phyloP scores from a whole-genome alignment of 495 filamentous ascomycete genomes.

The Penicillium steckii region DNA sequence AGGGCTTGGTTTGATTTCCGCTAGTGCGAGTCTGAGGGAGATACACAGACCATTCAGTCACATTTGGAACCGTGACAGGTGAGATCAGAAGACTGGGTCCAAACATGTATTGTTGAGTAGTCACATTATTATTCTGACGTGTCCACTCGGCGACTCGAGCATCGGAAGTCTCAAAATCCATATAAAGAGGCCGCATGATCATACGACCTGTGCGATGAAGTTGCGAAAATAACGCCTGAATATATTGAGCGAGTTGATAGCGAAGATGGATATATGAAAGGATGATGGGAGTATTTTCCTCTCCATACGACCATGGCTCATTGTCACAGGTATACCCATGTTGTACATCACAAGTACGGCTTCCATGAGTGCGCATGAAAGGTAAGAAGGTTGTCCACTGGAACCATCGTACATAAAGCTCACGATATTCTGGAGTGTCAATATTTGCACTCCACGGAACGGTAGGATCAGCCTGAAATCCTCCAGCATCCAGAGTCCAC shows the following conservation, averaged over 20 bases:
- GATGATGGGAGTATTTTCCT: slow-evolving; percentile 21
- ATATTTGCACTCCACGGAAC: slow-evolving; percentile 28
- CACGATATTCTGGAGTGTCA: slow-evolving; percentile 25
- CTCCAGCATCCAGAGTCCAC: slow-evolving; percentile 34
- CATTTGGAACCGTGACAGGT: slow-evolving; percentile 26
- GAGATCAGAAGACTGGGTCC: slow-evolving; percentile 25
- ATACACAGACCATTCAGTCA: slow-evolving; percentile 30
- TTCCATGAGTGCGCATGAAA: slow-evolving; percentile 33
- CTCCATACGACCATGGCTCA: slow-evolving; percentile 34
- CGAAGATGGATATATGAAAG: slow-evolving; percentile 30
- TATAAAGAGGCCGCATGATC: slow-evolving; percentile 33
- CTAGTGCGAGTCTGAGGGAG: slow-evolving; percentile 17
- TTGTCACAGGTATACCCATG: slow-evolving; percentile 29
- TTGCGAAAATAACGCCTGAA: slow-evolving; percentile 17
- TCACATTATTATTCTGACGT: slow-evolving; percentile 18
- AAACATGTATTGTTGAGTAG: slow-evolving; percentile 34
- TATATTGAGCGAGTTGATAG: slow-evolving; percentile 21
- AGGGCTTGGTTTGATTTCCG: slow-evolving; percentile 12
- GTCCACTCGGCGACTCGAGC: slow-evolving; percentile 15
- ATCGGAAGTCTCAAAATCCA: slow-evolving; percentile 28
- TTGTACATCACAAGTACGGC: slow-evolving; percentile 19
- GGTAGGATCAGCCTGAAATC: slow-evolving; percentile 30
- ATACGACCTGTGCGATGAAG: slow-evolving; percentile 23
- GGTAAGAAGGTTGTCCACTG: slow-evolving; percentile 32
- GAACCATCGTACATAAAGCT: slow-evolving; percentile 32